Evolutionary conservation across 2,329 filamentous ascomycete species (phyloP).

Genomic region (Diaporthe destruens): DNA sequence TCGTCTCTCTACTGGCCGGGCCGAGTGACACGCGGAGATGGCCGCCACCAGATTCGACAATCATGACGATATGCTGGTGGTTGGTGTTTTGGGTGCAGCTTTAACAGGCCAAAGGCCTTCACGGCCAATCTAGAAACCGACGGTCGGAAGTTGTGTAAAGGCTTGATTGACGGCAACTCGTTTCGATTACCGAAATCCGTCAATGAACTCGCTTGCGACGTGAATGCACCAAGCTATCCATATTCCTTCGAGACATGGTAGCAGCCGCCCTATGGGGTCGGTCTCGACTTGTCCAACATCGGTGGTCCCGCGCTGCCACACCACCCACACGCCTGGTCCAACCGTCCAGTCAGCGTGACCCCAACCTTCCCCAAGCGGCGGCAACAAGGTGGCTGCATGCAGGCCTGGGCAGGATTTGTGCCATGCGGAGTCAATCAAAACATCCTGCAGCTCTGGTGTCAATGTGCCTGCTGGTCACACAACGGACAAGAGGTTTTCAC

Average conservation of each 20-base stretch:
- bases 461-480: constrained; percentile 34
- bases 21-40: constrained; percentile 21
- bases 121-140: background rate
- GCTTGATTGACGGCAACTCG: constrained; percentile 1
- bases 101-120: background rate
- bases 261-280: constrained; percentile 22
- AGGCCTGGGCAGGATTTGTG: constrained; percentile 30
- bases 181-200: background rate
- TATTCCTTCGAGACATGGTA: constrained; percentile 21
- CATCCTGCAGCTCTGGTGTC: constrained; percentile 8
- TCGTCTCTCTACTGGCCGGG: constrained; percentile 27
- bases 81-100: background rate
- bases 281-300: constrained; percentile 24
- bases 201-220: constrained; percentile 1
- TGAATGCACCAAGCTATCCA: background rate
- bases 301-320: constrained; percentile 24
- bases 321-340: constrained; percentile 15
- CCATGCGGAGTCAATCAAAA: constrained; percentile 33
- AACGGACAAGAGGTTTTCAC: constrained; percentile 14
- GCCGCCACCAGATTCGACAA: background rate
- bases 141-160: background rate
- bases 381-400: constrained; percentile 30
- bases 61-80: background rate
- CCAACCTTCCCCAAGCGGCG: constrained; percentile 12
- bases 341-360: constrained; percentile 22